These are phyloP conservation scores for Cyclotella atomus DNA, from an alignment of 108 stramenopile genomes.

Conservation along the genomic window DNA sequence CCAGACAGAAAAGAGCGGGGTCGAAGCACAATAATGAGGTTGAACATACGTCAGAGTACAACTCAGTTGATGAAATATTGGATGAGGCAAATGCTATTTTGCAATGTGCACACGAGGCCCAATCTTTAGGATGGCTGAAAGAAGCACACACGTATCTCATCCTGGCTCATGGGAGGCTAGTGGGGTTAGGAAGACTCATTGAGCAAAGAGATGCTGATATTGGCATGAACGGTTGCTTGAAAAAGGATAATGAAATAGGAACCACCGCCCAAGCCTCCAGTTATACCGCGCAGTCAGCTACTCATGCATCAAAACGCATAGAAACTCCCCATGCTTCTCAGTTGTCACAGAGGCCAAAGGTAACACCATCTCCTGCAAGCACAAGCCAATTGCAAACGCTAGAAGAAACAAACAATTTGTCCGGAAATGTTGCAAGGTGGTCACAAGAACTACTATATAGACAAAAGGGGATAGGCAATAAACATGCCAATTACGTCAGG, in stretches of 20 bases:
- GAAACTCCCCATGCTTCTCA: background rate
- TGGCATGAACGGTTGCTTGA: background rate
- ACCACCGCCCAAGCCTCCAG: too few relatives aligned
- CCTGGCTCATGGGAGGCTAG: slow-evolving; percentile 12
- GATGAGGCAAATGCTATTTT: slow-evolving; percentile 7
- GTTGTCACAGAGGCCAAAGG: background rate
- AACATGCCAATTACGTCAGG: background rate
- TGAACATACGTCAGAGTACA: background rate
- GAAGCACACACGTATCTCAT: slow-evolving; percentile 13
- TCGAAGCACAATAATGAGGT: background rate
- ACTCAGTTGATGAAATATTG: slow-evolving; percentile 8
- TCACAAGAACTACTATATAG: background rate
- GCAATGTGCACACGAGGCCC: slow-evolving; percentile 12
- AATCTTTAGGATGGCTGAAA: slow-evolving; percentile 12
- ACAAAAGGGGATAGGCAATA: slow-evolving; percentile 1
- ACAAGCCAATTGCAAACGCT: background rate
- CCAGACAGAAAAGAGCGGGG: background rate
- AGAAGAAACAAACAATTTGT: background rate
- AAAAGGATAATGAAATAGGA: background rate
- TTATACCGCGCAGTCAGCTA: background rate
- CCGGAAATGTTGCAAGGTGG: background rate
- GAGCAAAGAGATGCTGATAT: background rate
- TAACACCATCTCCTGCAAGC: background rate
- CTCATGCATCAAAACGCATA: background rate
- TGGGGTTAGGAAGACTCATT: slow-evolving; percentile 10